A percentile compares a stretch with the other conserved stretches of the same genome.
Evolutionary conservation across 495 filamentous ascomycete species (phyloP).

Genomic region (Trichoderma asperelloides): DNA sequence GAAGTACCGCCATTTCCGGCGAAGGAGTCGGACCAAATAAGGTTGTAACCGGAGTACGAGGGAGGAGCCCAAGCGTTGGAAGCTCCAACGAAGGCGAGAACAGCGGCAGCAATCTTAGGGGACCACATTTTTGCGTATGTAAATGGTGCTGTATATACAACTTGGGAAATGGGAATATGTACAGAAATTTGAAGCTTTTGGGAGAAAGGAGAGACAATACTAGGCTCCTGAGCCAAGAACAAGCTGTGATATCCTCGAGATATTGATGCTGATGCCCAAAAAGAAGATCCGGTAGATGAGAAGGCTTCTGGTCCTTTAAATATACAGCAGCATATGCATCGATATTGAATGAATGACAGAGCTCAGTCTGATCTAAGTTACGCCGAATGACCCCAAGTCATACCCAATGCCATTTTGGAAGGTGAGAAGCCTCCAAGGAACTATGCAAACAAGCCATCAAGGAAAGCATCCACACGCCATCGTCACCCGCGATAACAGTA

Average conservation of each 20-base stretch:
- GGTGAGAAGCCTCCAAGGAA: not conserved
- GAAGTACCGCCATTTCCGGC: conserved; percentile 19
- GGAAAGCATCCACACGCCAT: not conserved
- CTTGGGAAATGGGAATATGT: conserved; percentile 2
- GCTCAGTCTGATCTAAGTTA: not conserved
- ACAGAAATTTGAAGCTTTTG: not conserved
- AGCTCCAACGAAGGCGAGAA: conserved; percentile 1
- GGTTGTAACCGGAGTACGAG: conserved; percentile 22
- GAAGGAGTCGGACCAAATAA: conserved; percentile 34
- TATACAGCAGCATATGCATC: not conserved
- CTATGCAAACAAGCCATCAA: not conserved
- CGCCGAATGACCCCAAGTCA: not conserved
- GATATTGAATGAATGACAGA: not conserved
- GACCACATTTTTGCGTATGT: conserved; percentile 2
- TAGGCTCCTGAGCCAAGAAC: not conserved
- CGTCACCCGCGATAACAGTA: not conserved
- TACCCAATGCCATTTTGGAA: conserved; percentile 4
- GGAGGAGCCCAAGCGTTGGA: conserved; percentile 23
- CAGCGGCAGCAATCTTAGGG: not conserved
- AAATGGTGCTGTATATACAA: conserved; percentile 3
- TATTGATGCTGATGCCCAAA: not conserved
- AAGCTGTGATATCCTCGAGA: not conserved
- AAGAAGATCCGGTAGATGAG: not conserved
- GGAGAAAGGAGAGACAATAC: not conserved
- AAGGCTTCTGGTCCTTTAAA: not conserved